phyloP scores from a whole-genome alignment of 2,329 filamentous ascomycete genomes.

The Neonectria ditissima region DNA sequence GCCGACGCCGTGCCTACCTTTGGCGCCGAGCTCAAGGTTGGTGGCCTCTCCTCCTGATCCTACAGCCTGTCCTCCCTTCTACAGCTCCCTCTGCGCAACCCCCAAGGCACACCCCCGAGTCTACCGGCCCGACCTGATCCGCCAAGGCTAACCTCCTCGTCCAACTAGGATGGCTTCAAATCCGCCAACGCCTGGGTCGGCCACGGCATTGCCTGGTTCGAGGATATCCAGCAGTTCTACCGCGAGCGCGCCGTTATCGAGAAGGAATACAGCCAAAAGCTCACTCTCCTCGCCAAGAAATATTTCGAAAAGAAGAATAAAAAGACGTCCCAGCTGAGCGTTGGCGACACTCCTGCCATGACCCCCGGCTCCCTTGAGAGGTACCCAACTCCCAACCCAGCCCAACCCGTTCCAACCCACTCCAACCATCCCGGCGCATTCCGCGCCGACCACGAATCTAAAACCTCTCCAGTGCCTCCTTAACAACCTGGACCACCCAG shows the following conservation, averaged over 20 bases:
- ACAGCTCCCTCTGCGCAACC: slow-evolving; percentile 17
- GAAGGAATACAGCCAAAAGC: slow-evolving; percentile 94
- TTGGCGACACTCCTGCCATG: slow-evolving; percentile 91
- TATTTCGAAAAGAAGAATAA: slow-evolving; percentile 97
- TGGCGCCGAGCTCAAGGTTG: slow-evolving; percentile 92
- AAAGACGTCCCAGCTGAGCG: slow-evolving; percentile 87
- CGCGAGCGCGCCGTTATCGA: slow-evolving; percentile 93
- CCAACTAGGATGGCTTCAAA: slow-evolving; percentile 91
- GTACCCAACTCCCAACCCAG: slow-evolving; percentile 52
- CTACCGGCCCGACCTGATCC: not conserved
- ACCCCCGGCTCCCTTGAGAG: slow-evolving; percentile 96
- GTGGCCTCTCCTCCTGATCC: slow-evolving; percentile 34
- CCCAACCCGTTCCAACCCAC: not conserved
- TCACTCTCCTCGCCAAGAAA: slow-evolving; percentile 89
- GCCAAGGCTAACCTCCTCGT: slow-evolving; percentile 1
- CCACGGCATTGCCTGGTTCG: slow-evolving; percentile 92
- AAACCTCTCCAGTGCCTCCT: slow-evolving; percentile 74
- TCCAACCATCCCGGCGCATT: slow-evolving; percentile 1
- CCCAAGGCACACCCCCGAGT: not conserved
- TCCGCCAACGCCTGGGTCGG: slow-evolving; percentile 92
- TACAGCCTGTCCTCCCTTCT: not conserved
- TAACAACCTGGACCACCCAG: slow-evolving; percentile 97
- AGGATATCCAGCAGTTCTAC: slow-evolving; percentile 97
- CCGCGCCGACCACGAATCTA: slow-evolving; percentile 39
- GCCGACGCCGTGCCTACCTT: slow-evolving; percentile 87